Evolutionary conservation across 1,284 basidiomycete species (phyloP), one percentile per base, ranked within the genome.

Genomic region (Volvariella volvacea): DNA sequence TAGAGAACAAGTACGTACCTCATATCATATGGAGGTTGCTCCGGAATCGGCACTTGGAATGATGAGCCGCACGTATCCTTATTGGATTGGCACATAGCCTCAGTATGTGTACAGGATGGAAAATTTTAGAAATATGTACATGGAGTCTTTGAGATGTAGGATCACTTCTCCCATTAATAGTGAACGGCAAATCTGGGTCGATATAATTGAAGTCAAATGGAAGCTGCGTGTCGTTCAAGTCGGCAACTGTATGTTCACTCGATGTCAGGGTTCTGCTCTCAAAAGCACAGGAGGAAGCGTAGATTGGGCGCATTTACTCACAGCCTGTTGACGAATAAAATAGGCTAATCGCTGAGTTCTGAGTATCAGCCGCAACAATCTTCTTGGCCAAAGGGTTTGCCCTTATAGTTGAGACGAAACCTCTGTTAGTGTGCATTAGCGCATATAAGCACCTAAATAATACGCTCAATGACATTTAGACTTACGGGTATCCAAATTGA

Each of bases 111-210:
- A n/a, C n/a, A n/a, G n/a, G n/a, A n/a, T n/a, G n/a, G n/a, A n/a
- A n/a, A n/a, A n/a, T n/a, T n/a, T n/a, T n/a, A n/a, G n/a, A n/a
- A n/a, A n/a, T n/a, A 58, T 70, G 36, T 45, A 78, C 77, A 49
- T 71, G 65, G 61, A 80, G 76, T 1, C 76, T 65, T 54, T 78
- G 75, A 2, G 76, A 79, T n/a, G 68, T 77, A n/a, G 66, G 66
- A 50, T 78, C 72, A 8, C 50, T 54, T 20, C 57, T 59, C 3
- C 73, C 73, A 50, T 81, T 79, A 34, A 80, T 64, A 1, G 54
- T 51, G 49, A 71, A 63, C 8, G 70, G 67, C 22, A 61, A 56
- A 22, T 68, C 52, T 1, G 79, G 79, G 21, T 61, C 55, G 44
- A 71, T 71, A 51, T 80, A 83, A 52, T 82, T 66, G 57, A 65